Percentiles rank a stretch among this genome's conserved stretches.
phyloP scores from a whole-genome alignment of 768 basidiomycete species.

The Termitomyces bulborhizus region DNA sequence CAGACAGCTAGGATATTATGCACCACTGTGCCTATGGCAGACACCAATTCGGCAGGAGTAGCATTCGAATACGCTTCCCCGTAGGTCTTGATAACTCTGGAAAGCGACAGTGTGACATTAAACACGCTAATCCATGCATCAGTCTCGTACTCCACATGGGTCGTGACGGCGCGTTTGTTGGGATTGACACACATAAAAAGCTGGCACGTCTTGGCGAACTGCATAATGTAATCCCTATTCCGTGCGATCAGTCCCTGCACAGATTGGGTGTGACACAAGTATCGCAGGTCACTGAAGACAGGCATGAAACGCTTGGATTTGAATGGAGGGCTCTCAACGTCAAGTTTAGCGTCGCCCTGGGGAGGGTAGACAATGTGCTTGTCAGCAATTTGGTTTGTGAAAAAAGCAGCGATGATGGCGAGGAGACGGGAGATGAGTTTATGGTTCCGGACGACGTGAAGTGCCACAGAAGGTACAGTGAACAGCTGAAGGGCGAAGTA shows the following conservation, averaged over 20 bases:
- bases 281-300: constrained; percentile 86
- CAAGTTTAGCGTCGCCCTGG: constrained; percentile 33
- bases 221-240: constrained; percentile 57
- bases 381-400: constrained; percentile 81
- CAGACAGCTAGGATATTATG: constrained; percentile 69
- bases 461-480: constrained; percentile 81
- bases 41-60: constrained; percentile 50
- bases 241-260: constrained; percentile 77
- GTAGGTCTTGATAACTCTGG: constrained; percentile 83
- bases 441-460: constrained; percentile 69
- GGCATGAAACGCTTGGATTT: constrained; percentile 95
- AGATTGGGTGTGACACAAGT: constrained; percentile 73
- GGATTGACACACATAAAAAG: constrained; percentile 94
- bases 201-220: constrained; percentile 73
- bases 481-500: constrained; percentile 92
- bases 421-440: constrained; percentile 73
- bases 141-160: constrained; percentile 93
- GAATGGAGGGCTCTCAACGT: constrained; percentile 84
- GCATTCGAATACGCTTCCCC: constrained; percentile 75
- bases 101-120: constrained; percentile 87
- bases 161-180: constrained; percentile 73
- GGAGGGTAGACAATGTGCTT: constrained; percentile 55
- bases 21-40: constrained; percentile 63
- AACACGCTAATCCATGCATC: constrained; percentile 98
- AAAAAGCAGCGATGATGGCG: constrained; percentile 83